Evolutionary conservation across 176 grass and related monocot species (phyloP).

Genomic region (Stipa capillata): DNA sequence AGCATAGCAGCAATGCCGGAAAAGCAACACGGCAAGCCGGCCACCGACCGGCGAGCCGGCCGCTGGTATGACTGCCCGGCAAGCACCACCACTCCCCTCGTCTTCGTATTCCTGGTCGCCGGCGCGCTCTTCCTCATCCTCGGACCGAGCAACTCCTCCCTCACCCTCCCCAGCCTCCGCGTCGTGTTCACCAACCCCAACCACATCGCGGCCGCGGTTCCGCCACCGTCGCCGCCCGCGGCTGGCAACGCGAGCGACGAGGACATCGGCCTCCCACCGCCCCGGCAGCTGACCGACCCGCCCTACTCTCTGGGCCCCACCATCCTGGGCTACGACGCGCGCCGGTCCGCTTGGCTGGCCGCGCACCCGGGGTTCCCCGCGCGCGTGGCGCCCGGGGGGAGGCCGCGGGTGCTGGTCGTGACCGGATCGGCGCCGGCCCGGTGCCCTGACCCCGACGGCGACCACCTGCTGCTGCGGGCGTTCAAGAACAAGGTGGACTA

Average conservation of each 20-base stretch:
- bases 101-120: background rate
- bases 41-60: background rate
- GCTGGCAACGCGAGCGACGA: conserved; percentile 5
- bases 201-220: background rate
- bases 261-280: conserved; percentile 19
- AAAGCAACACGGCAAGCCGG: background rate
- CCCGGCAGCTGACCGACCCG: conserved; percentile 39
- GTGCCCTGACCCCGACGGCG: conserved; percentile 53
- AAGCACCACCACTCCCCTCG: background rate
- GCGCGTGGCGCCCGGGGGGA: background rate
- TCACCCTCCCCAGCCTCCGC: conserved; percentile 8
- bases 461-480: conserved; percentile 61
- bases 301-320: conserved; percentile 52
- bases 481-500: conserved; percentile 86
- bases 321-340: conserved; percentile 56
- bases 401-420: conserved; percentile 61
- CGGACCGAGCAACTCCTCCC: background rate
- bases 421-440: conserved; percentile 54
- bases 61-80: background rate
- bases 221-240: background rate
- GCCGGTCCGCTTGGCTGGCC: conserved; percentile 47
- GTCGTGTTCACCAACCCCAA: background rate
- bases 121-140: background rate
- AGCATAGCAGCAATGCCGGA: background rate
- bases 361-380: conserved; percentile 38